phyloP scores from a whole-genome alignment of 176 grass and related monocot genomes.

The Thinopyrum elongatum region DNA sequence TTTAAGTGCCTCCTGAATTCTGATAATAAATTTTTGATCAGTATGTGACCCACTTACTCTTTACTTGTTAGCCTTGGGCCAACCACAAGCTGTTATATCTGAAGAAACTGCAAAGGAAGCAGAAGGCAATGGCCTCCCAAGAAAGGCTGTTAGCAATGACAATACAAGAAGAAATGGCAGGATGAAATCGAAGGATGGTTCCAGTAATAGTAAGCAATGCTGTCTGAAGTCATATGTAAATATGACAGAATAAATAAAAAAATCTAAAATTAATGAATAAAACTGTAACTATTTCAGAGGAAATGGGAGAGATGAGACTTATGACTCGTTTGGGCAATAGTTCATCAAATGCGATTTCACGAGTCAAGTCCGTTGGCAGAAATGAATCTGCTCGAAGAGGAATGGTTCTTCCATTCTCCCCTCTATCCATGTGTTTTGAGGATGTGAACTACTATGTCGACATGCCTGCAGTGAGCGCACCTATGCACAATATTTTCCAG shows the following conservation, averaged over 20 bases:
- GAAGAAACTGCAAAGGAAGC: slow-evolving; percentile 81
- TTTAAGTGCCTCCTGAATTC: neutral
- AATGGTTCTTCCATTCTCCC: slow-evolving; percentile 64
- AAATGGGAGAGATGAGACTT: slow-evolving; percentile 60
- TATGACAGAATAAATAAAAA: neutral
- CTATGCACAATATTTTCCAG: slow-evolving; percentile 6
- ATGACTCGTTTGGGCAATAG: slow-evolving; percentile 38
- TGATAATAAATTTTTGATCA: neutral
- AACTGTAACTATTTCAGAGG: slow-evolving; percentile 54
- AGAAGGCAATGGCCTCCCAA: slow-evolving; percentile 49
- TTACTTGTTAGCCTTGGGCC: slow-evolving; percentile 69
- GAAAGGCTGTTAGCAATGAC: slow-evolving; percentile 30
- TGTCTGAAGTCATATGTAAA: neutral
- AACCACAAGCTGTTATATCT: slow-evolving; percentile 96
- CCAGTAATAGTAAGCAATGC: slow-evolving; percentile 49
- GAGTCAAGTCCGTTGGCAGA: slow-evolving; percentile 49
- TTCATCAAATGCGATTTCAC: slow-evolving; percentile 54
- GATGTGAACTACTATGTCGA: slow-evolving; percentile 94
- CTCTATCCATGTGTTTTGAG: slow-evolving; percentile 94
- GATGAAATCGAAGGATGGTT: slow-evolving; percentile 36
- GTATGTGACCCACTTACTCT: slow-evolving; percentile 11
- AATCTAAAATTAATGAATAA: slow-evolving; percentile 12
- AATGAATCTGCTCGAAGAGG: slow-evolving; percentile 43
- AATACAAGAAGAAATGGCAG: slow-evolving; percentile 30
- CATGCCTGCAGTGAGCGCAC: slow-evolving; percentile 81